Evolutionary conservation across 495 filamentous ascomycete genomes (phyloP).

Genomic region (Rostrohypoxylon terebratum): DNA sequence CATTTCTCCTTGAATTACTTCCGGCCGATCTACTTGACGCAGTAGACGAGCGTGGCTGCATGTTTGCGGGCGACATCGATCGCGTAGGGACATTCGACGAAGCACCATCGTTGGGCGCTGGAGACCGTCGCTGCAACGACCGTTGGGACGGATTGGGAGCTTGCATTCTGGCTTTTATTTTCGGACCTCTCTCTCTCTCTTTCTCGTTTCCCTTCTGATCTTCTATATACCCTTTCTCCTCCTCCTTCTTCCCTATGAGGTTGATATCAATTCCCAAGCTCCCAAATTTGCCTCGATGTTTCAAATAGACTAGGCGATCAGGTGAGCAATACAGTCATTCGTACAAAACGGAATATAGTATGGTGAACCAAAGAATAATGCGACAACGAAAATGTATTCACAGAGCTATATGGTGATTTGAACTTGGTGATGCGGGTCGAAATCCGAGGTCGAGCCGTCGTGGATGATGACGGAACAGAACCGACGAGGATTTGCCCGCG

Average conservation of each 20-base stretch:
- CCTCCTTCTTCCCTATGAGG: conserved; percentile 29
- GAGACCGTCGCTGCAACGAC: conserved; percentile 62
- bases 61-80: conserved; percentile 78
- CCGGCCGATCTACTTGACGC: conserved; percentile 54
- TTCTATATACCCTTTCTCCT: conserved; percentile 36
- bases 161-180: conserved; percentile 52
- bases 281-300: conserved; percentile 12
- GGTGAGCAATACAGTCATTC: conserved; percentile 23
- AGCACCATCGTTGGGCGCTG: conserved; percentile 59
- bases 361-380: conserved; percentile 3
- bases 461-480: conserved; percentile 33
- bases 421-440: conserved; percentile 12
- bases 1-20: conserved; percentile 62
- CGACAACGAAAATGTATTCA: conserved; percentile 1
- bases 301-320: background rate
- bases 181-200: conserved; percentile 22
- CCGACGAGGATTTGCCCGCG: conserved; percentile 35
- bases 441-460: conserved; percentile 21
- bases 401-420: conserved; percentile 4
- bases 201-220: too few species aligned
- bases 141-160: conserved; percentile 54
- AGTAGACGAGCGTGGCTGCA: conserved; percentile 62
- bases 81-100: conserved; percentile 71
- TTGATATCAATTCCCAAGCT: conserved; percentile 17
- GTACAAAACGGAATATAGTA: conserved; percentile 18